These are phyloP conservation scores for Collybiopsis luxurians DNA, from an alignment of 768 basidiomycete species.

Conservation along the genomic window DNA sequence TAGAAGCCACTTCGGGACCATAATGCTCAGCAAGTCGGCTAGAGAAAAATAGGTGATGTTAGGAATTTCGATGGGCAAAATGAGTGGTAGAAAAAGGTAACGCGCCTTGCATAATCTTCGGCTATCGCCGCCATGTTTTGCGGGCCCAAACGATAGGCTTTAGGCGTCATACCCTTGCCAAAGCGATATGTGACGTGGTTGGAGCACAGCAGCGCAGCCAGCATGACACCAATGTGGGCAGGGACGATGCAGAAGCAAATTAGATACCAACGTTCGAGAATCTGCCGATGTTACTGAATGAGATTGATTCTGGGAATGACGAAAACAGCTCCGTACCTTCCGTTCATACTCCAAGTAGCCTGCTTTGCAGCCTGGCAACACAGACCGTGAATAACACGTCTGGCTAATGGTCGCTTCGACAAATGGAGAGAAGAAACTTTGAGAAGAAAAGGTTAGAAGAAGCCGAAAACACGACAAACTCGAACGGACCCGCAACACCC, in stretches of 20 bases:
- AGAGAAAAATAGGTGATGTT: too few relatives aligned
- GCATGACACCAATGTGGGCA: slow-evolving; percentile 60
- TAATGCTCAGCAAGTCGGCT: slow-evolving; percentile 78
- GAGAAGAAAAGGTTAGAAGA: too few relatives aligned
- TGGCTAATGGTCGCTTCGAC: slow-evolving; percentile 74
- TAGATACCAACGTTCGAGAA: slow-evolving; percentile 60
- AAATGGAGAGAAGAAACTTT: slow-evolving; percentile 76
- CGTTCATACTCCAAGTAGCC: slow-evolving; percentile 59
- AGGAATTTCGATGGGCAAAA: too few relatives aligned
- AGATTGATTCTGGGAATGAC: background rate
- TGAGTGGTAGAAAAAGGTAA: slow-evolving; percentile 15
- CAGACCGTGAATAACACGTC: slow-evolving; percentile 71
- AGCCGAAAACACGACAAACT: too few relatives aligned
- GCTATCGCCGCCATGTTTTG: slow-evolving; percentile 79
- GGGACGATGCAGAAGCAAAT: slow-evolving; percentile 66
- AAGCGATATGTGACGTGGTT: slow-evolving; percentile 87
- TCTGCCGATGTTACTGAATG: background rate
- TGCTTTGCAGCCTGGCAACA: slow-evolving; percentile 72
- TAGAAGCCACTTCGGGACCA: slow-evolving; percentile 56
- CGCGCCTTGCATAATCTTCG: slow-evolving; percentile 79
- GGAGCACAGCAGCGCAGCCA: slow-evolving; percentile 65
- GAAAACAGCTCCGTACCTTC: slow-evolving; percentile 20
- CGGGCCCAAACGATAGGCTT: slow-evolving; percentile 73
- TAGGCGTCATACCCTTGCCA: slow-evolving; percentile 87
- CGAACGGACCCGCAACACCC: slow-evolving; percentile 83